Base-by-base conservation (phyloP, 495 filamentous ascomycete species). In the Annulohypoxylon stygium region DNA sequence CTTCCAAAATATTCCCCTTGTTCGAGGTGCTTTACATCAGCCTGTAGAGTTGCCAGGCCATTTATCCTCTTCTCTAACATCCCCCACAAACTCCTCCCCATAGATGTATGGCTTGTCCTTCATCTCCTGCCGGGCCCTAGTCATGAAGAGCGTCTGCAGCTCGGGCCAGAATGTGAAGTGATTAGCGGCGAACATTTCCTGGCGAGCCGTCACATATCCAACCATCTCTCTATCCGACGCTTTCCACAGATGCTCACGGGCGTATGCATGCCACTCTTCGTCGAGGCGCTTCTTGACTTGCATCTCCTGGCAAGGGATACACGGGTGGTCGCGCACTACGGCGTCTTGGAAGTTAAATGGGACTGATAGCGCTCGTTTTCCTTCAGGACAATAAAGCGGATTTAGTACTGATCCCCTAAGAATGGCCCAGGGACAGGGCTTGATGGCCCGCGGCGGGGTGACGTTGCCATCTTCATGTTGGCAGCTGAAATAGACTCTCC, bases 401-500 rank as follows among this genome's bases (percentile, higher is more conserved):
- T 37, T 3, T 14, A 20, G 2, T 50, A 14, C 2, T 55, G 64
- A 48, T 23, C 54, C 64, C 23, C 5, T 9, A 36, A n/a, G 30
- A 14, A 60, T 60, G 16, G 65, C 65, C 8, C 14, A 6, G 2
- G 25, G 16, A 14, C 65, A 68, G 18, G 65, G 11, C 34, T 26
- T 51, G 20, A 43, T 14, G 3, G 30, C 20, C 23, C 30, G 54
- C 4, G 65, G 65, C 5, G 55, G 43, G 1, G 65, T 68, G 18
- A 61, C 57, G 34, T 68, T 45, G 3, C 23, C 5, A 23, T 68
- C 55, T 33, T 68, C 65, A 23, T 68, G 65, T 26, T 43, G 3
- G 34, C 65, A 68, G 5, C 34, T 53, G 20, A 68, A 68, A 37
- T 68, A 68, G 4, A 68, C 45, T 6, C 55, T 43, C n/a, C 65